These are phyloP conservation scores for Monosporascus sp. DNA, from an alignment of 2,329 filamentous ascomycete genomes.

Conservation along the genomic window DNA sequence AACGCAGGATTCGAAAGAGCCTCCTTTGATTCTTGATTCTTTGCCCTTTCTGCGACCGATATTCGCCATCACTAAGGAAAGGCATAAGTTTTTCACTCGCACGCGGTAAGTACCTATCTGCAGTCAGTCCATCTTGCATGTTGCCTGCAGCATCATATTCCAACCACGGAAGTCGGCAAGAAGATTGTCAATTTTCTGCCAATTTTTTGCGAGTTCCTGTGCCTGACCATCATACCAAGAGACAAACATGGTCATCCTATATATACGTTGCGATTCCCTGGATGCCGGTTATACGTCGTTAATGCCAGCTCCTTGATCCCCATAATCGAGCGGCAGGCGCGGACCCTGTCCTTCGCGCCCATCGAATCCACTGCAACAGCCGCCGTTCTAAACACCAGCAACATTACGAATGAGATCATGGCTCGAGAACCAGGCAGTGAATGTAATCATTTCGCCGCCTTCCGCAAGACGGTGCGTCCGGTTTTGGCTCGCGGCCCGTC, in stretches of 20 bases:
- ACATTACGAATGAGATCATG: slow-evolving; percentile 5
- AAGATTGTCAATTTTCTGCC: not conserved
- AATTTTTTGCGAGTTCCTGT: no score
- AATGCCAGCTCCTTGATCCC: slow-evolving; percentile 7
- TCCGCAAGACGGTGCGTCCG: no score
- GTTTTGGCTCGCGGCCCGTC: not conserved
- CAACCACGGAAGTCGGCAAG: slow-evolving; percentile 1
- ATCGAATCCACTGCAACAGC: slow-evolving; percentile 5
- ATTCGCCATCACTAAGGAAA: not conserved
- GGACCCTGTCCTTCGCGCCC: slow-evolving; percentile 7
- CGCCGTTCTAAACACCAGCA: slow-evolving; percentile 8
- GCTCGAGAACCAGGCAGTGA: not conserved
- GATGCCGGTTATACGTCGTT: slow-evolving; percentile 10
- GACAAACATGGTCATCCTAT: slow-evolving; percentile 9
- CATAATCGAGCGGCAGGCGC: slow-evolving; percentile 7
- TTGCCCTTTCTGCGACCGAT: slow-evolving; percentile 11
- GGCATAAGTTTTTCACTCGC: no score
- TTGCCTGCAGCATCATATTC: no score
- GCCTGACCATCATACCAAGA: not conserved
- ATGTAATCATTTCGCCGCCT: no score
- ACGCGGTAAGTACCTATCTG: not conserved
- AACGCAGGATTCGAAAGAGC: slow-evolving; percentile 10
- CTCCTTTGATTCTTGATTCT: slow-evolving; percentile 3
- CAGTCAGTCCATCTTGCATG: not conserved
- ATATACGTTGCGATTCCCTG: slow-evolving; percentile 11